phyloP scores from a whole-genome alignment of 805 yeast species.

The Kregervanrija fluxuum region DNA sequence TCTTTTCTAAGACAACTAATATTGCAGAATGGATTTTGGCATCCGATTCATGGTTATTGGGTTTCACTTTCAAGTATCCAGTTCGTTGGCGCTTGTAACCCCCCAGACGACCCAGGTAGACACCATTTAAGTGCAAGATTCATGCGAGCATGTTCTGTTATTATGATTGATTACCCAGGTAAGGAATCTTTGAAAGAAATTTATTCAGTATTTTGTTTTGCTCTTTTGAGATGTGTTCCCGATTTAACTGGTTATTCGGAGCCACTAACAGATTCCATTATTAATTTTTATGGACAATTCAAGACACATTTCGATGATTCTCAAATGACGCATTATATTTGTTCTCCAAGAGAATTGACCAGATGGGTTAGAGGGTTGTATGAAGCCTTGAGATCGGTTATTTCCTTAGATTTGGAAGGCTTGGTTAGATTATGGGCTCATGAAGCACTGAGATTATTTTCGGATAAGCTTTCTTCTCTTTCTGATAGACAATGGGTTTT shows the following conservation, averaged over 20 bases:
- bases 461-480: conserved; percentile 53
- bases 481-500: conserved; percentile 46
- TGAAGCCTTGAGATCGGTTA: conserved; percentile 21
- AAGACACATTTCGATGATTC: conserved; percentile 31
- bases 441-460: conserved; percentile 72
- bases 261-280: conserved; percentile 56
- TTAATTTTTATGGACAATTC: conserved; percentile 48
- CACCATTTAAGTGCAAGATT: conserved; percentile 50
- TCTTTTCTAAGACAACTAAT: conserved; percentile 68
- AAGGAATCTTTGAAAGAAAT: conserved; percentile 54
- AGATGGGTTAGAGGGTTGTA: conserved; percentile 79
- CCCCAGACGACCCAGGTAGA: conserved; percentile 78
- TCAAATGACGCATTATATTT: conserved; percentile 54
- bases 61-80: conserved; percentile 56
- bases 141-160: conserved; percentile 53
- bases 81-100: conserved; percentile 94
- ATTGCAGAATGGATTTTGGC: conserved; percentile 76
- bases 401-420: conserved; percentile 30
- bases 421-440: conserved; percentile 68
- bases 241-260: conserved; percentile 45
- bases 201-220: conserved; percentile 49
- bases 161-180: conserved; percentile 79
- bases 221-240: conserved; percentile 56
- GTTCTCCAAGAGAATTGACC: conserved; percentile 87
- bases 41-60: conserved; percentile 54